Percentiles rank a stretch among this genome's conserved stretches.
Conservation (phyloP, 2,329 filamentous ascomycete genomes). For the Aureobasidium sp. region DNA sequence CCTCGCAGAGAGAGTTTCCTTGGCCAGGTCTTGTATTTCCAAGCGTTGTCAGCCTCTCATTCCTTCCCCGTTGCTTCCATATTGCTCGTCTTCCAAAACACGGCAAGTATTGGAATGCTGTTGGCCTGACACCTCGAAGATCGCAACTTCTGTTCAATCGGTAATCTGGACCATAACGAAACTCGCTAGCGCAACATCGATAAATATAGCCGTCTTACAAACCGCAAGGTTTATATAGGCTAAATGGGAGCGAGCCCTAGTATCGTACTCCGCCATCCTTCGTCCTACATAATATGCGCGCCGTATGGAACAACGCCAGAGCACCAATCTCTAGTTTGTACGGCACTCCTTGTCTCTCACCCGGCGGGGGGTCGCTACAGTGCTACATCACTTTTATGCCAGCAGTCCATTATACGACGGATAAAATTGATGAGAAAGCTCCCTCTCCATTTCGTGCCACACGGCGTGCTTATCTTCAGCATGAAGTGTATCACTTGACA, state of each 20-base stretch:
- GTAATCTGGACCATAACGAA: background rate
- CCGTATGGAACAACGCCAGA: too few relatives aligned
- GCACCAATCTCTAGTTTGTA: background rate
- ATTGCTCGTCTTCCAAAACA: background rate
- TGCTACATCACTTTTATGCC: background rate
- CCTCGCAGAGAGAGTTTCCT: slow-evolving; percentile 2
- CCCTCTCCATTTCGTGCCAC: background rate
- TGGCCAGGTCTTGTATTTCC: slow-evolving; percentile 9
- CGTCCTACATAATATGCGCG: too few relatives aligned
- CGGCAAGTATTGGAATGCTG: background rate
- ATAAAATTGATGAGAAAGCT: background rate
- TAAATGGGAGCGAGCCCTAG: slow-evolving; percentile 5
- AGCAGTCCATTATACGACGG: background rate
- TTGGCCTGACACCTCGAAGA: background rate
- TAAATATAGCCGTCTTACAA: background rate
- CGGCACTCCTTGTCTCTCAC: background rate
- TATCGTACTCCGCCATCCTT: background rate
- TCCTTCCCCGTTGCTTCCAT: background rate
- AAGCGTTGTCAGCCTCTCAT: background rate
- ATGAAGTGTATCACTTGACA: background rate
- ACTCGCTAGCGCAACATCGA: slow-evolving; percentile 4
- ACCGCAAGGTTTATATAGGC: background rate
- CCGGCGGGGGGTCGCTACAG: background rate
- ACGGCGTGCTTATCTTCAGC: background rate
- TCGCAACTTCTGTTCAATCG: background rate